These are phyloP conservation scores for Plantago coronopus DNA, from an alignment of 305 asterid genomes.

Conservation along the genomic window DNA sequence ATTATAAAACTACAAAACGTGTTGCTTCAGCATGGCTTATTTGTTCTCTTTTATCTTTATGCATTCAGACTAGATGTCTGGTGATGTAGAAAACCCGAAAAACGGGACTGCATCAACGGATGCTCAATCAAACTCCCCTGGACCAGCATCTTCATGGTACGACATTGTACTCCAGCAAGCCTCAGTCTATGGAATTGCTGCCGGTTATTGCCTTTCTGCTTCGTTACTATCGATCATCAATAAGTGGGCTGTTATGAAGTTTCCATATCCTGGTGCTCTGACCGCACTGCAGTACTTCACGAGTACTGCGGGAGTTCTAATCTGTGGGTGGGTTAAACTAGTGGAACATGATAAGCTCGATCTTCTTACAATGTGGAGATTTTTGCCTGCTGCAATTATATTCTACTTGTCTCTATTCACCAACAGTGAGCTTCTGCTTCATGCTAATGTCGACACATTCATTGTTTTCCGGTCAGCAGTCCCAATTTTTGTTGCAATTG, in stretches of 20 bases:
- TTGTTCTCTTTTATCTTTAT: conserved; percentile 11
- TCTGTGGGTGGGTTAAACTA: conserved; percentile 60
- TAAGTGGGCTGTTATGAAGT: conserved; percentile 96
- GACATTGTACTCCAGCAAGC: conserved; percentile 54
- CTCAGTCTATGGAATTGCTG: conserved; percentile 82
- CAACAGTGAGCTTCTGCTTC: conserved; percentile 92
- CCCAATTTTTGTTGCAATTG: conserved; percentile 86
- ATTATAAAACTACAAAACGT: not conserved
- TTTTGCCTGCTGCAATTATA: conserved; percentile 79
- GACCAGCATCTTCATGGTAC: conserved; percentile 39
- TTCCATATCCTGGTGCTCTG: conserved; percentile 89
- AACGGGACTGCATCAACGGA: conserved; percentile 27
- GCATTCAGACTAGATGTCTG: conserved; percentile 52
- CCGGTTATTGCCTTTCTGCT: conserved; percentile 85
- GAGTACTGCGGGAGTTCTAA: conserved; percentile 68
- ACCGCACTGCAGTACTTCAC: conserved; percentile 90
- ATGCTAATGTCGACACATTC: conserved; percentile 87
- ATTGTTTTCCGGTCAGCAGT: conserved; percentile 91
- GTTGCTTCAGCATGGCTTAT: not conserved
- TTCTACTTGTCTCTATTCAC: conserved; percentile 81
- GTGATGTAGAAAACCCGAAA: conserved; percentile 63
- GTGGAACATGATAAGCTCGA: conserved; percentile 76
- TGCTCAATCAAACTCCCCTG: conserved; percentile 29
- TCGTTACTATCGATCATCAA: conserved; percentile 82
- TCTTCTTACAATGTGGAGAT: conserved; percentile 75